Percentiles rank a stretch among this genome's conserved stretches.
phyloP scores from a whole-genome alignment of 148 eudicot species.

The Rhododendron williamsianum region DNA sequence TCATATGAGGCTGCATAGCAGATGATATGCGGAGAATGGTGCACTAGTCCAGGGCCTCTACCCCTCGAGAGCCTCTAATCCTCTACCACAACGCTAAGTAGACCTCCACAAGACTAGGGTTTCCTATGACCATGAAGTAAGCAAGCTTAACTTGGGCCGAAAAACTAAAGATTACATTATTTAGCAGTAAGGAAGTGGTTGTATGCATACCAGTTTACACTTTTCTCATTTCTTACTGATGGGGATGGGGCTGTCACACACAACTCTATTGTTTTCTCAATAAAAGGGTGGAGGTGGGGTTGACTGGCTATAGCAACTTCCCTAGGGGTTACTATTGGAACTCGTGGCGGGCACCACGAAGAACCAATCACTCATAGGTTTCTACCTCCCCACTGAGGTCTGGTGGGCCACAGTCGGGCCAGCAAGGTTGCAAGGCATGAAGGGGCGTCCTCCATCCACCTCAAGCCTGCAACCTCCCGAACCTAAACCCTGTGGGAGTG shows the following conservation, averaged over 20 bases:
- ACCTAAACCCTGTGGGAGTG: not conserved
- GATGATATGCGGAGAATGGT: not conserved
- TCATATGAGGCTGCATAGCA: not conserved
- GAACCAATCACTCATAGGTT: not conserved
- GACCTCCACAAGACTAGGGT: not conserved
- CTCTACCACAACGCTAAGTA: not conserved
- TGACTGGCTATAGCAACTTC: not conserved
- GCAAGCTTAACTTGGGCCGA: not conserved
- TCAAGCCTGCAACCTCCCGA: not conserved
- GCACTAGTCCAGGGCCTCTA: not conserved
- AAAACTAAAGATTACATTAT: not conserved
- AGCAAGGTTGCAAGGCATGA: not conserved
- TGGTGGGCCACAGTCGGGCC: not conserved
- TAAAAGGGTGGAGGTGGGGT: not conserved
- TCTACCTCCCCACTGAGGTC: not conserved
- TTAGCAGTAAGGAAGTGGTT: not conserved
- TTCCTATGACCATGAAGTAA: not conserved
- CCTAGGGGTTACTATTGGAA: not conserved
- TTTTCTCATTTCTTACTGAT: not conserved
- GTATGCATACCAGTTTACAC: not conserved
- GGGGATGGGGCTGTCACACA: not conserved
- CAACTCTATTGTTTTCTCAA: not conserved
- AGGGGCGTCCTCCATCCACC: not conserved
- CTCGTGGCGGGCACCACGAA: not conserved
- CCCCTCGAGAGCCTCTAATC: not conserved